These are phyloP conservation scores for Tulasnella sp. DNA, from an alignment of 768 basidiomycete species.

Conservation along the genomic window DNA sequence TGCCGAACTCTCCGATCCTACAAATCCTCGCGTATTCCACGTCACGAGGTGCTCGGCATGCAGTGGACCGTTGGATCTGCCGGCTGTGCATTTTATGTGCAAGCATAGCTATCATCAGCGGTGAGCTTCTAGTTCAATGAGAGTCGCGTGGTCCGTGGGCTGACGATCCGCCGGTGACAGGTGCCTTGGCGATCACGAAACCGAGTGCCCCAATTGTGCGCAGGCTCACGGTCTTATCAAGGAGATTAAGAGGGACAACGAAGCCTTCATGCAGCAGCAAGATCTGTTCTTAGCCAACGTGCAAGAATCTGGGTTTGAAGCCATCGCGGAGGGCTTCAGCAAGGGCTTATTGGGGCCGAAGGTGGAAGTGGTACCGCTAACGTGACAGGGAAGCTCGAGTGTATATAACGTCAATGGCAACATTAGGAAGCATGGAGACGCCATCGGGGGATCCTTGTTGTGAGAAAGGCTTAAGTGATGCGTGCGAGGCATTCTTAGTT, in stretches of 20 bases:
- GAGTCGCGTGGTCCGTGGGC: neutral
- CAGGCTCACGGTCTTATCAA: conserved; percentile 79
- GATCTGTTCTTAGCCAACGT: conserved; percentile 19
- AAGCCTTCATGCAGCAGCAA: conserved; percentile 58
- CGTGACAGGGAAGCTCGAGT: too few species aligned
- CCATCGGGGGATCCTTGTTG: too few species aligned
- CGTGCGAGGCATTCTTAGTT: too few species aligned
- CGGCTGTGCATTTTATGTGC: conserved; percentile 96
- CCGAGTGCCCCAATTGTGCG: conserved; percentile 82
- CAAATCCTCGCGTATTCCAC: conserved; percentile 80
- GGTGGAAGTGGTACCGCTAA: neutral
- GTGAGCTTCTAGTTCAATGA: conserved; percentile 29
- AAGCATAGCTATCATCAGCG: conserved; percentile 94
- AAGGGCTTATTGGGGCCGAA: conserved; percentile 10
- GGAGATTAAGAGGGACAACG: conserved; percentile 81
- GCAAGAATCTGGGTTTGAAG: conserved; percentile 17
- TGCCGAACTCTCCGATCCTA: conserved; percentile 63
- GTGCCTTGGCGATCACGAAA: conserved; percentile 80
- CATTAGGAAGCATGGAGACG: too few species aligned
- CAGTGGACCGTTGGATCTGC: conserved; percentile 80
- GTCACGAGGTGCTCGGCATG: conserved; percentile 89
- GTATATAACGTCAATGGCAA: too few species aligned
- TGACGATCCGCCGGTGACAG: conserved; percentile 29
- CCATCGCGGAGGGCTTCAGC: conserved; percentile 18
- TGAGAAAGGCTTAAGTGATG: too few species aligned